A percentile compares a stretch with the other conserved stretches of the same genome.
phyloP scores from a whole-genome alignment of 805 yeast genomes.

The Sugiyamaella lignohabitans region DNA sequence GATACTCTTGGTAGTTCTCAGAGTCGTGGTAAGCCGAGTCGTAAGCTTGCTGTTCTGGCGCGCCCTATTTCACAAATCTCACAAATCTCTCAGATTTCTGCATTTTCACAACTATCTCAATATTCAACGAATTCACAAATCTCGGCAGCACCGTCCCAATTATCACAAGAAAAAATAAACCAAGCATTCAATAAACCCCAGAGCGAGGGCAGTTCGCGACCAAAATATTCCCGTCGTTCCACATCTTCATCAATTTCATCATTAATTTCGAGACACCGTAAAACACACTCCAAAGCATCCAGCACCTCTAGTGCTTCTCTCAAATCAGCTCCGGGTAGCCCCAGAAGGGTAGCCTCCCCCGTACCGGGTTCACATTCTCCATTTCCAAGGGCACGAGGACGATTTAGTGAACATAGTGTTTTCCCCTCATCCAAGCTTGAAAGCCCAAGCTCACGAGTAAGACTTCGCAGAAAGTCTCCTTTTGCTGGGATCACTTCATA shows the following conservation, averaged over 20 bases:
- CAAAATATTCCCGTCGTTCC: constrained; percentile 19
- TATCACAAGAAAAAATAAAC: constrained; percentile 16
- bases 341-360: constrained; percentile 10
- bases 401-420: constrained; percentile 20
- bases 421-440: not conserved
- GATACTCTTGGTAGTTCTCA: not conserved
- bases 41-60: no score
- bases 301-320: constrained; percentile 26
- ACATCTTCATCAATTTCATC: constrained; percentile 28
- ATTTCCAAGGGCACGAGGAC: constrained; percentile 6
- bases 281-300: constrained; percentile 21
- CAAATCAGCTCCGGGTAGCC: constrained; percentile 16
- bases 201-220: no score
- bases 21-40: not conserved
- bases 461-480: constrained; percentile 13
- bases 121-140: constrained; percentile 38
- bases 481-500: constrained; percentile 8
- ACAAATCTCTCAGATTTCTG: constrained; percentile 44
- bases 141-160: constrained; percentile 21
- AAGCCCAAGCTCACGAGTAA: not conserved
- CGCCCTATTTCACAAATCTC: constrained; percentile 41
- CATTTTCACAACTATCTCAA: constrained; percentile 46
- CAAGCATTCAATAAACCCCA: constrained; percentile 4
- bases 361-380: constrained; percentile 9
- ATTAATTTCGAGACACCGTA: constrained; percentile 16